phyloP scores from a whole-genome alignment of 495 filamentous ascomycete species.

The Xylaria bambusicola region DNA sequence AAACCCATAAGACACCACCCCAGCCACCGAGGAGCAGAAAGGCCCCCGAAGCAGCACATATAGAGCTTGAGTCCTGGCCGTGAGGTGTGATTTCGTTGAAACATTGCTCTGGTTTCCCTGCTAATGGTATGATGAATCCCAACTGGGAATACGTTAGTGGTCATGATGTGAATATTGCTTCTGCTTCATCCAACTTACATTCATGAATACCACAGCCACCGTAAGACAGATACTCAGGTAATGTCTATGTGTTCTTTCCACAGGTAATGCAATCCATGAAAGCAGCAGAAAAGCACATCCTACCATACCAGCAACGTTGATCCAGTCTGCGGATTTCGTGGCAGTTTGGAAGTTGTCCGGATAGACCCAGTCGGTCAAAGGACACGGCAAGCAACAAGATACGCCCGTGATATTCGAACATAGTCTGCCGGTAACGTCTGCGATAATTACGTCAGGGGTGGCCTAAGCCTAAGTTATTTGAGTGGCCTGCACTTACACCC shows the following conservation, averaged over 20 bases:
- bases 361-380: conserved; percentile 81
- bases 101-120: conserved; percentile 77
- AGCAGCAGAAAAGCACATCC: conserved; percentile 75
- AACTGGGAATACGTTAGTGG: conserved; percentile 45
- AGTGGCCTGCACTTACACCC: conserved; percentile 40
- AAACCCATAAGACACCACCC: conserved; percentile 82
- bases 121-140: conserved; percentile 88
- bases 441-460: conserved; percentile 15
- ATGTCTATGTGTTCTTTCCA: conserved; percentile 88
- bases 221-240: conserved; percentile 89
- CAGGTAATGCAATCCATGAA: conserved; percentile 80
- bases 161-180: neutral
- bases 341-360: conserved; percentile 69
- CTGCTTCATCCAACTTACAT: conserved; percentile 56
- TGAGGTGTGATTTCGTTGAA: conserved; percentile 89
- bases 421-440: conserved; percentile 70
- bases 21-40: conserved; percentile 85
- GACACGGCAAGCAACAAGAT: conserved; percentile 88
- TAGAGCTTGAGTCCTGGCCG: conserved; percentile 78
- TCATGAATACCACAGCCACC: conserved; percentile 70
- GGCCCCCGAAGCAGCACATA: conserved; percentile 86
- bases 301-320: conserved; percentile 73
- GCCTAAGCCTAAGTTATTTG: neutral
- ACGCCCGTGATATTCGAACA: conserved; percentile 42
- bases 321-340: conserved; percentile 69